Percentiles rank a stretch among this genome's conserved stretches.
These are phyloP conservation scores for Starmerella stigmatis DNA, from an alignment of 805 yeast genomes.

Conservation along the genomic window DNA sequence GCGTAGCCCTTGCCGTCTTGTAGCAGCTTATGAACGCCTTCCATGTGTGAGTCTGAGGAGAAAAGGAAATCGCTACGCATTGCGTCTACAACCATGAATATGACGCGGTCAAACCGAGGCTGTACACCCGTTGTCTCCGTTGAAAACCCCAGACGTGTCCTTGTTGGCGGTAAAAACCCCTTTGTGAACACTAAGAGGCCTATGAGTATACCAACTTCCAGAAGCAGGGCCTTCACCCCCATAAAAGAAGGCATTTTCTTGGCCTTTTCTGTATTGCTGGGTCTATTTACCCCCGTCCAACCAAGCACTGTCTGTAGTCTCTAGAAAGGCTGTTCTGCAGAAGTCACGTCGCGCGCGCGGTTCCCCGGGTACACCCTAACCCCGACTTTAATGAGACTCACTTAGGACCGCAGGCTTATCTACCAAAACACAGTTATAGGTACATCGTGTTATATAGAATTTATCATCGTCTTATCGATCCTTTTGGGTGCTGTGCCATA, in stretches of 20 bases:
- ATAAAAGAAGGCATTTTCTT: neutral
- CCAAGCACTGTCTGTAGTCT: too few relatives aligned
- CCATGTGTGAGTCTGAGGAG: slow-evolving; percentile 54
- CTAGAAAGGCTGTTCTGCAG: too few relatives aligned
- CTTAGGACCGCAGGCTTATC: too few relatives aligned
- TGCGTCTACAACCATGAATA: slow-evolving; percentile 87
- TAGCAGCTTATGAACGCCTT: slow-evolving; percentile 52
- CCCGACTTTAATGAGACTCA: too few relatives aligned
- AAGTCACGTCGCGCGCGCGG: too few relatives aligned
- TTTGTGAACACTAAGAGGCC: slow-evolving; percentile 56
- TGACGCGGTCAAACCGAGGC: slow-evolving; percentile 51
- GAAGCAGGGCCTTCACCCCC: slow-evolving; percentile 1
- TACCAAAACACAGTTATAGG: too few relatives aligned
- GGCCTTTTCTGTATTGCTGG: neutral
- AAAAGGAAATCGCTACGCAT: slow-evolving; percentile 80
- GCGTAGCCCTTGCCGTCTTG: slow-evolving; percentile 66
- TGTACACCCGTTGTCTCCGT: slow-evolving; percentile 20
- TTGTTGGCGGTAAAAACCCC: slow-evolving; percentile 91
- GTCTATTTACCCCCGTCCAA: too few relatives aligned
- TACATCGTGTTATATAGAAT: too few relatives aligned
- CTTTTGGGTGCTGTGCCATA: too few relatives aligned
- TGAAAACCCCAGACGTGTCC: slow-evolving; percentile 49
- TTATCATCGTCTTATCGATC: too few relatives aligned
- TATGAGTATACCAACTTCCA: slow-evolving; percentile 34
- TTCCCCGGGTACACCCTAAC: too few relatives aligned